Conservation (phyloP, 1,284 basidiomycete genomes). For the Sanghuangporus sanghuang region DNA sequence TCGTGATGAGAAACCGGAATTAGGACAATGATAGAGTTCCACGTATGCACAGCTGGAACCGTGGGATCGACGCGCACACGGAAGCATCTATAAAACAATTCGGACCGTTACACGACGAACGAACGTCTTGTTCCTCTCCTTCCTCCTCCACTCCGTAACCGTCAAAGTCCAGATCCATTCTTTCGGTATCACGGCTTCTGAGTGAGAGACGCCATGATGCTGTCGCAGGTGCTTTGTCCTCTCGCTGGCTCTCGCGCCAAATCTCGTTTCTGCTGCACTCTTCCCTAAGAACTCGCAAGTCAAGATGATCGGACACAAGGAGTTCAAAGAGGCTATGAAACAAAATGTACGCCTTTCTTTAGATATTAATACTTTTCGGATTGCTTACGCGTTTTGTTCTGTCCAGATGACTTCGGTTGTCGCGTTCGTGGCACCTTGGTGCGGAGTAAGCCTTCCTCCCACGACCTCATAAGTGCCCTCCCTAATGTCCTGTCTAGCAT, state of each 20-base stretch:
- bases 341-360: conserved; percentile 51
- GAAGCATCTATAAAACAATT: background rate
- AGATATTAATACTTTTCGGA: background rate
- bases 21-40: background rate
- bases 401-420: conserved; percentile 66
- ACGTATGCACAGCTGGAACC: background rate
- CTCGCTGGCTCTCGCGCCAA: conserved; percentile 39
- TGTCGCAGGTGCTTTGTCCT: conserved; percentile 28
- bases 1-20: background rate
- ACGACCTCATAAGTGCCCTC: background rate
- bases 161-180: background rate
- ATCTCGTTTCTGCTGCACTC: conserved; percentile 63
- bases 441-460: conserved; percentile 53
- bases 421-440: conserved; percentile 91
- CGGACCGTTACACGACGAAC: background rate
- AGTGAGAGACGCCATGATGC: conserved; percentile 22
- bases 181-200: background rate
- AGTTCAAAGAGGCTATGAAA: conserved; percentile 72
- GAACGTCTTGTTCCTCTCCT: background rate
- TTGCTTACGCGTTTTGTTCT: conserved; percentile 3
- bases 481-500: conserved; percentile 44
- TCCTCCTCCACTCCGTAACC: background rate
- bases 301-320: conserved; percentile 69
- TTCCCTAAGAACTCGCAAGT: conserved; percentile 69
- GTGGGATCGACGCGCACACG: background rate